phyloP scores from a whole-genome alignment of 768 basidiomycete species.

The Rhodotorula diobovata region DNA sequence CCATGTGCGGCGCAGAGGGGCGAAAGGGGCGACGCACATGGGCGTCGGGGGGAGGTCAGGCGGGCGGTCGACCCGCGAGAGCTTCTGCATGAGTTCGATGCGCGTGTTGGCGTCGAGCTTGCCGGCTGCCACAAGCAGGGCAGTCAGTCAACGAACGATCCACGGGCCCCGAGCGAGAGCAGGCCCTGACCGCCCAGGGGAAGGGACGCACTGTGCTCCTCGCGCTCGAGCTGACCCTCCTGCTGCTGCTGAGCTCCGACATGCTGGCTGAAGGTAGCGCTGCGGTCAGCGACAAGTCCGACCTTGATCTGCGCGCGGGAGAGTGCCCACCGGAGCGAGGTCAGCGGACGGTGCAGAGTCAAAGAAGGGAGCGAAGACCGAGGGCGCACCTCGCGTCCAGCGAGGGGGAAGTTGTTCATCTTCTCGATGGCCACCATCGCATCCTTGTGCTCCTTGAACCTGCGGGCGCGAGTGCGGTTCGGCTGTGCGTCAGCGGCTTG shows the following conservation, averaged over 20 bases:
- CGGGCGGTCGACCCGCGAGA: conserved; percentile 70
- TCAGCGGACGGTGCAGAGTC: neutral
- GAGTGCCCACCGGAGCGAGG: no score
- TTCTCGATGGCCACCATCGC: conserved; percentile 95
- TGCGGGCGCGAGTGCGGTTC: conserved; percentile 43
- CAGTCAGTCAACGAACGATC: conserved; percentile 25
- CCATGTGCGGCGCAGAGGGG: neutral
- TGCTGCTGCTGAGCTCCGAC: conserved; percentile 60
- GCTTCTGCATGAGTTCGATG: conserved; percentile 99
- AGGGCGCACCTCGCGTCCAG: conserved; percentile 59
- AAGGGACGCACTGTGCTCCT: conserved; percentile 67
- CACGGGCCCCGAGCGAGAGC: no score
- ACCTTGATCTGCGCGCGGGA: conserved; percentile 18
- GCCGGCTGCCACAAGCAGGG: conserved; percentile 60
- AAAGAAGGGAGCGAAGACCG: neutral
- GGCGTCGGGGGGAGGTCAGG: conserved; percentile 29
- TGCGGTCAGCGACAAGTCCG: conserved; percentile 42
- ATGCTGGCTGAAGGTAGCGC: conserved; percentile 49
- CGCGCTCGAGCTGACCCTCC: conserved; percentile 57
- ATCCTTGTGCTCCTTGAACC: conserved; percentile 84
- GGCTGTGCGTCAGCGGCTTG: no score
- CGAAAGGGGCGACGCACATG: conserved; percentile 26
- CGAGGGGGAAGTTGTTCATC: conserved; percentile 98
- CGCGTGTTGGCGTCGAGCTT: conserved; percentile 96
- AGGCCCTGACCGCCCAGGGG: neutral